Evolutionary conservation across 495 filamentous ascomycete genomes (phyloP).

Genomic region (Thermochaetoides thermophila): DNA sequence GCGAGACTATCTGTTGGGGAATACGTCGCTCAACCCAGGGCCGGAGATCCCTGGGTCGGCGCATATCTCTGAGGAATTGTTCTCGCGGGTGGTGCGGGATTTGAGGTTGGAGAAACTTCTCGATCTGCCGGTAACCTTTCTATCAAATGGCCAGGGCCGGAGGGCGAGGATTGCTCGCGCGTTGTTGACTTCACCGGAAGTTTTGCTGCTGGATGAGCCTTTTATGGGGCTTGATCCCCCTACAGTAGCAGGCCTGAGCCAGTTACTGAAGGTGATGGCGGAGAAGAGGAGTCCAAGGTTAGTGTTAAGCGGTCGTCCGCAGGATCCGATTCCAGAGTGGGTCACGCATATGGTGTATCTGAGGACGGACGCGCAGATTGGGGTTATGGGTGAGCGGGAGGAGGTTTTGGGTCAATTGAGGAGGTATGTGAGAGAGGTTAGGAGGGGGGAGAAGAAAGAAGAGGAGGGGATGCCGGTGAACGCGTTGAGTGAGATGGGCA

Average conservation of each 20-base stretch:
- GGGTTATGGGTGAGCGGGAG: conserved; percentile 40
- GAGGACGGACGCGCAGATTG: conserved; percentile 42
- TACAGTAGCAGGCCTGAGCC: conserved; percentile 52
- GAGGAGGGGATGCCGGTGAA: conserved; percentile 28
- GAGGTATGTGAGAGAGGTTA: conserved; percentile 25
- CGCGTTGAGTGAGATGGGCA: conserved; percentile 36
- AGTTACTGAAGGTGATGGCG: conserved; percentile 50
- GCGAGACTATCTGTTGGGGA: conserved; percentile 58
- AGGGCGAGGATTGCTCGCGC: conserved; percentile 79
- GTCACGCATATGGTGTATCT: conserved; percentile 67
- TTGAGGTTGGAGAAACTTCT: conserved; percentile 50
- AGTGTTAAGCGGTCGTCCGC: conserved; percentile 62
- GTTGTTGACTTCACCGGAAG: conserved; percentile 59
- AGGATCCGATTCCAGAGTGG: conserved; percentile 80
- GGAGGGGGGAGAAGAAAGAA: conserved; percentile 18
- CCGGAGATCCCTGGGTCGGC: conserved; percentile 30
- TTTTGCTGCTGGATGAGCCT: conserved; percentile 81
- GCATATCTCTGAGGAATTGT: conserved; percentile 23
- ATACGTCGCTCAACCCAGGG: conserved; percentile 60
- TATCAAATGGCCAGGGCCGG: conserved; percentile 87
- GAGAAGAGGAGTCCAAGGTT: conserved; percentile 50
- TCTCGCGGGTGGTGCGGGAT: conserved; percentile 48
- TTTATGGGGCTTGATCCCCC: conserved; percentile 94
- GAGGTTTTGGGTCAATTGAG: conserved; percentile 35
- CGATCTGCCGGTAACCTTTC: conserved; percentile 64